Conservation (phyloP, 805 yeast species). For the Phaffomyces antillensis region DNA sequence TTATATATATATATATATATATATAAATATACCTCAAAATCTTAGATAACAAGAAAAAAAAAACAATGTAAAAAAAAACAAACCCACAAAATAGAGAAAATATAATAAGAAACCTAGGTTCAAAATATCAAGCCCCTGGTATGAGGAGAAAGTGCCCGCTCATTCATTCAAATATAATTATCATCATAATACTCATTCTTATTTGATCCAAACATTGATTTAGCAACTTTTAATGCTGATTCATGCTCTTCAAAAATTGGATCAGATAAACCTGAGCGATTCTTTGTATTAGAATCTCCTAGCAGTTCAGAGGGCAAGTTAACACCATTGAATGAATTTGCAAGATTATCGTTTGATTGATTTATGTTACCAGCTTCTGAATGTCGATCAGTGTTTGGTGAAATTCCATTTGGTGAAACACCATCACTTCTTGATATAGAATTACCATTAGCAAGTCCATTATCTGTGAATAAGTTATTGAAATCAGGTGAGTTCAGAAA, state of each 20-base stretch:
- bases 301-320: background rate
- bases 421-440: slow-evolving; percentile 5
- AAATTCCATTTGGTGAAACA: too few relatives aligned
- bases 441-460: background rate
- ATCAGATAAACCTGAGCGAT: background rate
- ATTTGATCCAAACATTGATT: slow-evolving; percentile 21
- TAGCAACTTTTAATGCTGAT: slow-evolving; percentile 21
- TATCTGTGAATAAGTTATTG: background rate
- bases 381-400: slow-evolving; percentile 3
- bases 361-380: background rate
- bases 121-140: too few relatives aligned
- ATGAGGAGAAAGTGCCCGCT: too few relatives aligned
- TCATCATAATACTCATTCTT: background rate
- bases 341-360: too few relatives aligned
- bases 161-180: background rate
- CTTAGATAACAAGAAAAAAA: too few relatives aligned
- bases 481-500: background rate
- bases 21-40: too few relatives aligned
- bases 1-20: too few relatives aligned
- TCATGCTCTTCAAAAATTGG: slow-evolving; percentile 12
- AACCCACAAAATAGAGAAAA: too few relatives aligned
- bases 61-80: too few relatives aligned
- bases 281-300: background rate
- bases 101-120: too few relatives aligned
- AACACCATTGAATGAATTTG: background rate